Evolutionary conservation across 208 protist genomes (phyloP), one percentile per base, ranked within the genome.

Genomic region (Naegleria lovaniensis): DNA sequence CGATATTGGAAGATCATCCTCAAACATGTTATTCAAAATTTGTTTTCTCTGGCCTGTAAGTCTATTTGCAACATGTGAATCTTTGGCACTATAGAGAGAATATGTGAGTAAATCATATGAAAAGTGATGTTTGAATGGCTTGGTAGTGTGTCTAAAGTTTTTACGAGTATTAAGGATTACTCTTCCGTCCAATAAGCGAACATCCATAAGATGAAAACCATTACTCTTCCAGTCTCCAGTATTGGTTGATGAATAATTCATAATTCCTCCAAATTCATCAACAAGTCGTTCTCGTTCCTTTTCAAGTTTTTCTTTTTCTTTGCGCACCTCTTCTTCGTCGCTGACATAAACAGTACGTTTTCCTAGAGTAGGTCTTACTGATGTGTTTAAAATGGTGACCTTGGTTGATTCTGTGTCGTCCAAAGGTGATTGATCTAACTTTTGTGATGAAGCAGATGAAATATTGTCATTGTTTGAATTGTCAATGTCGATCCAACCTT

Each of bases 281-380:
- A 79, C 67, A 36, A 79, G 29, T 36, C 16, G 29, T 0, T 79
- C 67, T 79, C 67, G 19, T 79, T 79, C 67, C 67, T 79, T 79
- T 25, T 79, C 67, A 11, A 79, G n/a, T 36, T 79, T 79, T 79
- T 79, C 67, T n/a, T 79, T 79, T 79, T 79, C 67, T n/a, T 79
- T 79, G 43, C n/a, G 39, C 29, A 85, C 15, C 11, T 51, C 40
- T 43, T 85, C 83, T 85, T 85, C 83, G 41, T 85, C 29, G 48
- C 36, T 48, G n/a, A 36, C 29, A 9, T 79, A 67, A 29, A 29
- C 55, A 22, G 19, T 67, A 3, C 55, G 11, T 19, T 67, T 67
- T 48, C 43, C 43, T 22, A 67, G 11, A 13, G 55, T 29, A 22
- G 55, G 55, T 19, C 22, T 29, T 3, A 67, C 55, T 29, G 55